These are phyloP conservation scores for Stemphylium vesicarium DNA, from an alignment of 2,329 filamentous ascomycete species.

Conservation along the genomic window DNA sequence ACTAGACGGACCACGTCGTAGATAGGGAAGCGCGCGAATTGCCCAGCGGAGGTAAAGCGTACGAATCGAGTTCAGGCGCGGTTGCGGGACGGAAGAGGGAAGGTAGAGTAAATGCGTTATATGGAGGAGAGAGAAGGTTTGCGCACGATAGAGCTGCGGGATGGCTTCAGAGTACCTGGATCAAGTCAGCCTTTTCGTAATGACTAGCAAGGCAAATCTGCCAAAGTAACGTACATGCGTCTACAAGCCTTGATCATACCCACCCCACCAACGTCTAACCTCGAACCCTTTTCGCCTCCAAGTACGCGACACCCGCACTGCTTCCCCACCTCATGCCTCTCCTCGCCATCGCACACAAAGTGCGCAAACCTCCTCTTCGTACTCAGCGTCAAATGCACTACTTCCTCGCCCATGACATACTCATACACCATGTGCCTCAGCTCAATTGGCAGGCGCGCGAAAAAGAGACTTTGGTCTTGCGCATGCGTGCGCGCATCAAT, in stretches of 20 bases:
- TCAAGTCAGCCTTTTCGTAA: background rate
- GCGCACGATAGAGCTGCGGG: slow-evolving; percentile 35
- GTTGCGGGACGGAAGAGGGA: slow-evolving; percentile 33
- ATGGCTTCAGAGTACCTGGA: slow-evolving; percentile 42
- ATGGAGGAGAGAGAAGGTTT: slow-evolving; percentile 45
- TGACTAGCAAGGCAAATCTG: background rate
- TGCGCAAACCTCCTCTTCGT: slow-evolving; percentile 40
- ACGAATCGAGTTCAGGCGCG: slow-evolving; percentile 36
- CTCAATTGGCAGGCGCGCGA: slow-evolving; percentile 41
- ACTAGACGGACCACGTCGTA: slow-evolving; percentile 28
- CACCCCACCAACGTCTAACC: slow-evolving; percentile 18
- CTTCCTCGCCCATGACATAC: slow-evolving; percentile 36
- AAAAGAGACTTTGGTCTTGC: slow-evolving; percentile 40
- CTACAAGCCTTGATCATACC: slow-evolving; percentile 33
- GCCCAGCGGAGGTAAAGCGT: slow-evolving; percentile 40
- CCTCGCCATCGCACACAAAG: slow-evolving; percentile 36
- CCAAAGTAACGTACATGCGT: slow-evolving; percentile 31
- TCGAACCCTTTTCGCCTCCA: slow-evolving; percentile 27
- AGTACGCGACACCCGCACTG: slow-evolving; percentile 41
- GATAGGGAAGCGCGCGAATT: slow-evolving; percentile 43
- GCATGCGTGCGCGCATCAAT: slow-evolving; percentile 35
- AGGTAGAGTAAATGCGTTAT: slow-evolving; percentile 44
- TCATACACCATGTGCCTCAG: slow-evolving; percentile 42
- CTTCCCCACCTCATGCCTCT: background rate
- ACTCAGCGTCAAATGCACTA: slow-evolving; percentile 41